A percentile compares a stretch with the other conserved stretches of the same genome.
Evolutionary conservation across 2,329 filamentous ascomycete genomes (phyloP).

Genomic region (Aciculosporium take): DNA sequence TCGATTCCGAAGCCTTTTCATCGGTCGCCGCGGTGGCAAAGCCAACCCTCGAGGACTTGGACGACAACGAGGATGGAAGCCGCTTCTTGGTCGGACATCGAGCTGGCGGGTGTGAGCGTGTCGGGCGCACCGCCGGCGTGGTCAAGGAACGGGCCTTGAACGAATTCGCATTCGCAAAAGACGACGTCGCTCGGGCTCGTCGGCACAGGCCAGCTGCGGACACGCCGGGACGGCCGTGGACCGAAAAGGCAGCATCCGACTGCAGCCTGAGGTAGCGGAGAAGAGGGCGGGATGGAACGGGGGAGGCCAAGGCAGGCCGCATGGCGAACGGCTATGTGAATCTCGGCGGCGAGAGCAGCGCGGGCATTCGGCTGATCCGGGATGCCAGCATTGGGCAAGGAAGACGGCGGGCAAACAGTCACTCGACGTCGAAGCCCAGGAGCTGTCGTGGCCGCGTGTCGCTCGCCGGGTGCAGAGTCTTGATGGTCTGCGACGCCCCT

Average conservation of each 20-base stretch:
- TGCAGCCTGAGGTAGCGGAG: slow-evolving; percentile 62
- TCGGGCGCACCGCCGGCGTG: neutral
- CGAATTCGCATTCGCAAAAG: neutral
- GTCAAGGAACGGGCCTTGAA: neutral
- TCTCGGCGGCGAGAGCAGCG: slow-evolving; percentile 5
- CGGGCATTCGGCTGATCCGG: neutral
- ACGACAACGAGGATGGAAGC: neutral
- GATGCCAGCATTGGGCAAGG: slow-evolving; percentile 6
- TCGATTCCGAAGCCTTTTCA: slow-evolving; percentile 10
- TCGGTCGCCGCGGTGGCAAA: slow-evolving; percentile 17
- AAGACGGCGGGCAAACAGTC: slow-evolving; percentile 4
- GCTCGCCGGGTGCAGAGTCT: too few species aligned
- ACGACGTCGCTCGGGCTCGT: slow-evolving; percentile 9
- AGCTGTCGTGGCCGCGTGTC: slow-evolving; percentile 1
- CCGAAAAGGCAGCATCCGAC: slow-evolving; percentile 43
- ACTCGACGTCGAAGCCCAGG: slow-evolving; percentile 2
- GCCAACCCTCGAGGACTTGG: neutral
- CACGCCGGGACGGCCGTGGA: slow-evolving; percentile 17
- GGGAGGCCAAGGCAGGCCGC: slow-evolving; percentile 27
- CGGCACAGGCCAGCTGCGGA: slow-evolving; percentile 9
- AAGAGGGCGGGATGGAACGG: slow-evolving; percentile 41
- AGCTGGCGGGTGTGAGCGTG: neutral
- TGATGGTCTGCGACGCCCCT: too few species aligned
- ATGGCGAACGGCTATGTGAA: slow-evolving; percentile 19
- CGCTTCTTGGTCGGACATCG: neutral